Conservation (phyloP, 345 rosid genomes). For the Gossypium herbaceum region DNA sequence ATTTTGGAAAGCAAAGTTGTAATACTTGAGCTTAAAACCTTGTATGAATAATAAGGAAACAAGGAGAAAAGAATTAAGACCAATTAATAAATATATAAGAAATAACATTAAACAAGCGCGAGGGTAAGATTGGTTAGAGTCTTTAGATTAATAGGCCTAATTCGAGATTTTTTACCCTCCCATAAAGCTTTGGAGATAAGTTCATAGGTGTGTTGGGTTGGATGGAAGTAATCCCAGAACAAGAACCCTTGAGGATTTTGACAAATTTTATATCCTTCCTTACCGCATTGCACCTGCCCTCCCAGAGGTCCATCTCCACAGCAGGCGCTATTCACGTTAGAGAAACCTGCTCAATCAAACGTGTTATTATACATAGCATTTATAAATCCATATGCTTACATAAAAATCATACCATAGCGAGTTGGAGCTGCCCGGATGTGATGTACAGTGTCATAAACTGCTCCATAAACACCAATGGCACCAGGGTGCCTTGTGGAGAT, state of each 20-base stretch:
- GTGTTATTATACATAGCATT: too few species aligned
- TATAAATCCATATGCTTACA: background rate
- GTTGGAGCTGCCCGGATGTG: constrained; percentile 38
- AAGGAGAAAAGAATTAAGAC: background rate
- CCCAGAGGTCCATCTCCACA: constrained; percentile 47
- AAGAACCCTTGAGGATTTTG: constrained; percentile 32
- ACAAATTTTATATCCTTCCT: constrained; percentile 49
- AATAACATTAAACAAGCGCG: background rate
- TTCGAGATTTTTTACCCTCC: constrained; percentile 35
- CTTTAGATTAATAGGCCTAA: constrained; percentile 48
- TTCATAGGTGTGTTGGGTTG: constrained; percentile 44
- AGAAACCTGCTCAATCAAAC: constrained; percentile 31
- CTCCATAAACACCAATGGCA: constrained; percentile 45
- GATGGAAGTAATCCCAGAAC: constrained; percentile 72
- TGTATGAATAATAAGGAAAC: background rate
- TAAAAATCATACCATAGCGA: constrained; percentile 38
- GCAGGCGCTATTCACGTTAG: constrained; percentile 44
- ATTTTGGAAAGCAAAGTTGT: too few species aligned
- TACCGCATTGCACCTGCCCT: constrained; percentile 55
- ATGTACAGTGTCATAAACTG: constrained; percentile 43
- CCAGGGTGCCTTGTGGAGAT: constrained; percentile 37
- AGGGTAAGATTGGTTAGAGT: constrained; percentile 29
- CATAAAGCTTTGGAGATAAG: constrained; percentile 55
- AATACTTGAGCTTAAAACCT: too few species aligned
- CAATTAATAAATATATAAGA: background rate